A percentile compares a stretch with the other conserved stretches of the same genome.
Conservation (phyloP, 2,329 filamentous ascomycete species). For the Onygenales sp. region DNA sequence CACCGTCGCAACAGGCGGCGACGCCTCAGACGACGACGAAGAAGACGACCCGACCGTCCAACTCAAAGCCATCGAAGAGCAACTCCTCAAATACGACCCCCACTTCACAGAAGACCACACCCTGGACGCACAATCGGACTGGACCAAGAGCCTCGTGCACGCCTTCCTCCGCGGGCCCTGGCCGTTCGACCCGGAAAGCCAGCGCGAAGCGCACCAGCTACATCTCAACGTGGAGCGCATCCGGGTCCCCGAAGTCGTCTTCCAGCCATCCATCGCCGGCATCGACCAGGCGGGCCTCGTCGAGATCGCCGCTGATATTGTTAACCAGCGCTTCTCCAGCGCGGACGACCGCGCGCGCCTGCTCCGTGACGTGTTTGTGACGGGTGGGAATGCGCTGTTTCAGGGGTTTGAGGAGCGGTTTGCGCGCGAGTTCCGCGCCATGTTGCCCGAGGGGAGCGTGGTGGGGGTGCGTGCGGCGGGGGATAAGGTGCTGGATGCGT, state of each 20-base stretch:
- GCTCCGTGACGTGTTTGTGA: constrained; percentile 80
- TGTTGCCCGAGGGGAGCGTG: constrained; percentile 59
- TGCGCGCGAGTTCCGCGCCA: constrained; percentile 58
- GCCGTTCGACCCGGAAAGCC: constrained; percentile 70
- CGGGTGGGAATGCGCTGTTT: constrained; percentile 86
- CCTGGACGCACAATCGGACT: constrained; percentile 84
- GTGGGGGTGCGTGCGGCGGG: constrained; percentile 63
- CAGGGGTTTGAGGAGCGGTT: constrained; percentile 77
- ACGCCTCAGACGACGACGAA: constrained; percentile 69
- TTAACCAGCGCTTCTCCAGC: constrained; percentile 65
- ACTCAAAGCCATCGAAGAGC: constrained; percentile 69
- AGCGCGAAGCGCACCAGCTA: constrained; percentile 74
- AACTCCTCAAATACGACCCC: constrained; percentile 78
- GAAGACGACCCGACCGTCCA: constrained; percentile 74
- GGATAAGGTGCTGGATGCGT: constrained; percentile 77
- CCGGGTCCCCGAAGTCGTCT: constrained; percentile 84
- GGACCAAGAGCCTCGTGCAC: constrained; percentile 85
- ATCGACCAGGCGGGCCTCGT: constrained; percentile 88
- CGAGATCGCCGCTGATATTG: constrained; percentile 83
- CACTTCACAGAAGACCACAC: constrained; percentile 88
- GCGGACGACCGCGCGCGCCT: constrained; percentile 55
- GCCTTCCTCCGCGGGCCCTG: constrained; percentile 82
- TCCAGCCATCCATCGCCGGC: constrained; percentile 84
- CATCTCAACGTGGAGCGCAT: constrained; percentile 97
- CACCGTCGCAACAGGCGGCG: constrained; percentile 74